These are phyloP conservation scores for Mallotus japonicus DNA, from an alignment of 441 rosid genomes.

Conservation along the genomic window DNA sequence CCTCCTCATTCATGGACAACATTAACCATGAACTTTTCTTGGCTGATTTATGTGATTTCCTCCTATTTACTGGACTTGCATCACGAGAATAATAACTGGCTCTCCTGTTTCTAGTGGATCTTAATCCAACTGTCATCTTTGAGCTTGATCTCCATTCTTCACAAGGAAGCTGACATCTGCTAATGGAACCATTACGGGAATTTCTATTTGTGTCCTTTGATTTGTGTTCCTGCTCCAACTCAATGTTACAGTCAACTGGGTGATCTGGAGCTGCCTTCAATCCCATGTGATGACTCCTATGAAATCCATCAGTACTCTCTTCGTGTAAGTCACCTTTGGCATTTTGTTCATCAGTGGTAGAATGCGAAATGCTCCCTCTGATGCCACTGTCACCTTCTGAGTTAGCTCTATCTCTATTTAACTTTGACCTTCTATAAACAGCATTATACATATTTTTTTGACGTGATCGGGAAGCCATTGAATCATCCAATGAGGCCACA, in stretches of 20 bases:
- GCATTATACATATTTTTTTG: slow-evolving; percentile 67
- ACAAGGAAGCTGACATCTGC: slow-evolving; percentile 44
- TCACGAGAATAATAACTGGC: slow-evolving; percentile 58
- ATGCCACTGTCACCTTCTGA: slow-evolving; percentile 37
- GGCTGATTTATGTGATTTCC: slow-evolving; percentile 48
- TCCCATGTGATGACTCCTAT: slow-evolving; percentile 37
- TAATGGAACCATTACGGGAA: slow-evolving; percentile 27
- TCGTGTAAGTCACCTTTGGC: slow-evolving; percentile 37
- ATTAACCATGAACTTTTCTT: slow-evolving; percentile 82
- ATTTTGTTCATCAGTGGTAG: slow-evolving; percentile 38
- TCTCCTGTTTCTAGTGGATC: slow-evolving; percentile 90
- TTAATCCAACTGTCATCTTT: slow-evolving; percentile 59
- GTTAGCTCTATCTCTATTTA: slow-evolving; percentile 44
- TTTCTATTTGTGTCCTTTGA: slow-evolving; percentile 35
- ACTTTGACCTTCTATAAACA: slow-evolving; percentile 81
- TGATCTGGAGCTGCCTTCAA: slow-evolving; percentile 34
- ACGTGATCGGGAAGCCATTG: slow-evolving; percentile 32
- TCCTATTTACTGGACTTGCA: slow-evolving; percentile 48
- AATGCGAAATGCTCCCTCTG: slow-evolving; percentile 47
- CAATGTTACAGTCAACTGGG: slow-evolving; percentile 25
- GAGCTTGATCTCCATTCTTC: slow-evolving; percentile 76
- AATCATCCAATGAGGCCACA: slow-evolving; percentile 31
- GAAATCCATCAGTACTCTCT: slow-evolving; percentile 40
- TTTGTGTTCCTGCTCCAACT: slow-evolving; percentile 35
- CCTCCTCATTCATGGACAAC: slow-evolving; percentile 81